These are phyloP conservation scores for Penicillium corylophilum DNA, from an alignment of 2,329 filamentous ascomycete genomes.

Conservation along the genomic window DNA sequence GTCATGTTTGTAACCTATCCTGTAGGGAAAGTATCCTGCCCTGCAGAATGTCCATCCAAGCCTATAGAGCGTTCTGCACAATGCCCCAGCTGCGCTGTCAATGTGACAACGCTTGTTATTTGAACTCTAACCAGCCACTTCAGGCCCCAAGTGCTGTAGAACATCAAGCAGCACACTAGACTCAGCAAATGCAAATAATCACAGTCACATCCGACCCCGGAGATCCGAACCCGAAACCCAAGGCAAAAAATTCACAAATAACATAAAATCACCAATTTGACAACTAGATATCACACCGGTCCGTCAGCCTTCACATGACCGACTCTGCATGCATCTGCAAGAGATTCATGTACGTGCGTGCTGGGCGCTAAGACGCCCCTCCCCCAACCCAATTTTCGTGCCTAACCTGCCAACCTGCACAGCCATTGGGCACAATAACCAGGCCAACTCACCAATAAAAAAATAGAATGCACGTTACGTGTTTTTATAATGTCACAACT, in stretches of 20 bases:
- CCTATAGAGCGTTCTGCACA: neutral
- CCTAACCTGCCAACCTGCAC: neutral
- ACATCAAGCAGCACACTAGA: neutral
- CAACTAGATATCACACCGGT: neutral
- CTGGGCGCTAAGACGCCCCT: slow-evolving; percentile 18
- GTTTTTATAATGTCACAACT: neutral
- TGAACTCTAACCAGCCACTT: neutral
- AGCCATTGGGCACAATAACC: slow-evolving; percentile 7
- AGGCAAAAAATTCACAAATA: too few relatives aligned
- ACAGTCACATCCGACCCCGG: too few relatives aligned
- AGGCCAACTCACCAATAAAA: neutral
- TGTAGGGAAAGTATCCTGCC: too few relatives aligned
- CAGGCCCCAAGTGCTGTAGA: neutral
- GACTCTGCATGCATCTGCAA: slow-evolving; percentile 36
- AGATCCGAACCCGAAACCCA: too few relatives aligned
- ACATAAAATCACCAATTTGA: too few relatives aligned
- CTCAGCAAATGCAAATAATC: neutral
- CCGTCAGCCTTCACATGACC: slow-evolving; percentile 32
- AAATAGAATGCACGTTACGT: neutral
- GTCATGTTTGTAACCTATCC: neutral
- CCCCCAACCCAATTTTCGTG: slow-evolving; percentile 11
- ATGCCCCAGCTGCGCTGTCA: neutral
- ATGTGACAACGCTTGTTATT: neutral
- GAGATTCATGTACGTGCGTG: slow-evolving; percentile 26
- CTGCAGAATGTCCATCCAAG: neutral